phyloP scores from a whole-genome alignment of 495 filamentous ascomycete genomes.

The Daldinia loculata region DNA sequence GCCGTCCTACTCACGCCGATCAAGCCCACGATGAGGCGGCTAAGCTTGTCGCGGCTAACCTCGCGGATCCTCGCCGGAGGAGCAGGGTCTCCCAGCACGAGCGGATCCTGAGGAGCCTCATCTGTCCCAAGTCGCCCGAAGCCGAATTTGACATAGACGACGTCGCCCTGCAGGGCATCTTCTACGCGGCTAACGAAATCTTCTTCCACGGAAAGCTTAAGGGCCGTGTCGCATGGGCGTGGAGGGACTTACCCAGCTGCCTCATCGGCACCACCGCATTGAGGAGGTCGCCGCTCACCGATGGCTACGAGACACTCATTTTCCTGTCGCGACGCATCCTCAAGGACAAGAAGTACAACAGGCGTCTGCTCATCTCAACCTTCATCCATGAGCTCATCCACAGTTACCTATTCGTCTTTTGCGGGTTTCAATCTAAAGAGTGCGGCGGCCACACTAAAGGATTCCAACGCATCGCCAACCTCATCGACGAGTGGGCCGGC shows the following conservation, averaged over 20 bases:
- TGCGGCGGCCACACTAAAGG: constrained; percentile 63
- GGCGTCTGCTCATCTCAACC: constrained; percentile 62
- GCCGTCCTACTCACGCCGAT: constrained; percentile 18
- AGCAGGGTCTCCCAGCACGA: constrained; percentile 58
- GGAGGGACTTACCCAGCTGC: constrained; percentile 51
- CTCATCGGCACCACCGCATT: constrained; percentile 65
- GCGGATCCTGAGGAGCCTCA: constrained; percentile 59
- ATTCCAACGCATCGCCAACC: constrained; percentile 58
- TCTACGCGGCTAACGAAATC: constrained; percentile 61
- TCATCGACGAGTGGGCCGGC: constrained; percentile 65
- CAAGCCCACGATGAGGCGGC: constrained; percentile 50
- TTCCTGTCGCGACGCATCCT: constrained; percentile 62
- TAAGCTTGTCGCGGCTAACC: constrained; percentile 51
- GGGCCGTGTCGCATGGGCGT: constrained; percentile 62
- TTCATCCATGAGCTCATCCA: constrained; percentile 68
- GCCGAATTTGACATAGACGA: constrained; percentile 59
- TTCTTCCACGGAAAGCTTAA: constrained; percentile 62
- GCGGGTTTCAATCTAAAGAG: constrained; percentile 58
- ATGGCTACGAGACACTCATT: constrained; percentile 64
- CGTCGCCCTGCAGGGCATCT: constrained; percentile 58
- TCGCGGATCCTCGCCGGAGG: constrained; percentile 52
- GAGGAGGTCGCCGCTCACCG: constrained; percentile 47
- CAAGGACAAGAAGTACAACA: constrained; percentile 54
- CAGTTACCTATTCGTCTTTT: constrained; percentile 64
- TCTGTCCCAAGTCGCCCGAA: constrained; percentile 51